phyloP scores from a whole-genome alignment of 2,329 filamentous ascomycete species.

The Coniochaeta prunicola region DNA sequence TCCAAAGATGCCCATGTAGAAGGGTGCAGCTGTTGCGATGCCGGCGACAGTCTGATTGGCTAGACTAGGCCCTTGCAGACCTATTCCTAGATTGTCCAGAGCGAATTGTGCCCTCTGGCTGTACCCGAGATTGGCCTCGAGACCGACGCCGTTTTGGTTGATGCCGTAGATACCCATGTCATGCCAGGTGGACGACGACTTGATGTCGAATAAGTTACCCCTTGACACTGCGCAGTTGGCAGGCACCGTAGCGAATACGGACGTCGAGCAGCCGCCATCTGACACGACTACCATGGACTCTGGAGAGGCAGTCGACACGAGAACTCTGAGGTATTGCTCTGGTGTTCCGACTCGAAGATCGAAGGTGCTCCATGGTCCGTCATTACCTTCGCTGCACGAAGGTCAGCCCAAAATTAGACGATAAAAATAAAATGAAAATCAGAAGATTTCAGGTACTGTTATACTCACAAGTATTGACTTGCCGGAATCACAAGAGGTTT shows the following conservation, averaged over 20 bases:
- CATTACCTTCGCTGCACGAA: constrained; percentile 25
- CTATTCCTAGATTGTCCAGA: constrained; percentile 20
- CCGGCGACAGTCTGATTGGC: constrained; percentile 23
- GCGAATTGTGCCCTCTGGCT: constrained; percentile 18
- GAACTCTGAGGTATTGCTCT: constrained; percentile 25
- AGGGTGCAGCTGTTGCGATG: constrained; percentile 24
- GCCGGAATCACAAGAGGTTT: constrained; percentile 21
- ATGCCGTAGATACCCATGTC: constrained; percentile 24
- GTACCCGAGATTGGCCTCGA: constrained; percentile 30
- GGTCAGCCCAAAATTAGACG: too few species aligned
- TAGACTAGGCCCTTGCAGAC: constrained; percentile 22
- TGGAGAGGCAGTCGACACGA: constrained; percentile 30
- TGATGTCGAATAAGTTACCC: constrained; percentile 25
- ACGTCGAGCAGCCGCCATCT: constrained; percentile 21
- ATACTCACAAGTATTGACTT: constrained; percentile 28
- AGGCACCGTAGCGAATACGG: constrained; percentile 23
- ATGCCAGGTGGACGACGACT: constrained; percentile 26
- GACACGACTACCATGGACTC: constrained; percentile 24
- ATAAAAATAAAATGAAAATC: too few species aligned
- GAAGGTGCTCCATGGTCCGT: constrained; percentile 33
- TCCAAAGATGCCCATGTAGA: constrained; percentile 32
- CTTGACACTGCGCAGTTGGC: constrained; percentile 25
- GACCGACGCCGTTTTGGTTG: constrained; percentile 26
- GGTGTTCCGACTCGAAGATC: constrained; percentile 27
- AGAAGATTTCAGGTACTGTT: not conserved